Percentiles rank a stretch among this genome's conserved stretches.
Conservation (phyloP, 495 filamentous ascomycete species). For the Talaromyces thailandensis region DNA sequence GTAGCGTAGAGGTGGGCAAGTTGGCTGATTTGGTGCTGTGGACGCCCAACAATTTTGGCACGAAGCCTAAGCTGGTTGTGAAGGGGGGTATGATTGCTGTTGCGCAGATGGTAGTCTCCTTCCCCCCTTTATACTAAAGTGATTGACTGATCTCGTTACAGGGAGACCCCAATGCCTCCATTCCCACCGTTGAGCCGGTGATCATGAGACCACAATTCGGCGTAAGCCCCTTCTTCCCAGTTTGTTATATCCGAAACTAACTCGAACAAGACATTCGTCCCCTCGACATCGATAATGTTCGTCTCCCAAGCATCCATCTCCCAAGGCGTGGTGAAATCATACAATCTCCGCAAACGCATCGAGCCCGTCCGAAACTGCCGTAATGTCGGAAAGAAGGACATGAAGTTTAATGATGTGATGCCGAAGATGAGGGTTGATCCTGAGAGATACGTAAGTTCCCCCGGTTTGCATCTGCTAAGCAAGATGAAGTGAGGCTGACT, state of each 20-base stretch:
- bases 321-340: slow-evolving; percentile 52
- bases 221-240: slow-evolving; percentile 25
- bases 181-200: slow-evolving; percentile 83
- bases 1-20: slow-evolving; percentile 83
- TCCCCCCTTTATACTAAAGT: slow-evolving; percentile 7
- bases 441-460: slow-evolving; percentile 61
- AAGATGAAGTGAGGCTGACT: neutral
- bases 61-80: slow-evolving; percentile 73
- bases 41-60: slow-evolving; percentile 78
- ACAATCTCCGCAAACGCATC: slow-evolving; percentile 71
- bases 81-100: slow-evolving; percentile 87
- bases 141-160: slow-evolving; percentile 18
- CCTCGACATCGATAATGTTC: slow-evolving; percentile 68
- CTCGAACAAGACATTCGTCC: slow-evolving; percentile 45
- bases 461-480: neutral
- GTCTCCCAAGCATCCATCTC: slow-evolving; percentile 68
- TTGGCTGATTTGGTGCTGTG: slow-evolving; percentile 88
- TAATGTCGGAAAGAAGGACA: slow-evolving; percentile 75
- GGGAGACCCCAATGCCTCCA: slow-evolving; percentile 92
- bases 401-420: slow-evolving; percentile 87
- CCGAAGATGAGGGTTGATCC: slow-evolving; percentile 93
- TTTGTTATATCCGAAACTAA: neutral
- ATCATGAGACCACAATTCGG: slow-evolving; percentile 86
- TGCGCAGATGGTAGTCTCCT: slow-evolving; percentile 65
- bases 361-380: slow-evolving; percentile 77